phyloP scores from a whole-genome alignment of 768 basidiomycete species.

The Phlebiopsis flavidoalba region DNA sequence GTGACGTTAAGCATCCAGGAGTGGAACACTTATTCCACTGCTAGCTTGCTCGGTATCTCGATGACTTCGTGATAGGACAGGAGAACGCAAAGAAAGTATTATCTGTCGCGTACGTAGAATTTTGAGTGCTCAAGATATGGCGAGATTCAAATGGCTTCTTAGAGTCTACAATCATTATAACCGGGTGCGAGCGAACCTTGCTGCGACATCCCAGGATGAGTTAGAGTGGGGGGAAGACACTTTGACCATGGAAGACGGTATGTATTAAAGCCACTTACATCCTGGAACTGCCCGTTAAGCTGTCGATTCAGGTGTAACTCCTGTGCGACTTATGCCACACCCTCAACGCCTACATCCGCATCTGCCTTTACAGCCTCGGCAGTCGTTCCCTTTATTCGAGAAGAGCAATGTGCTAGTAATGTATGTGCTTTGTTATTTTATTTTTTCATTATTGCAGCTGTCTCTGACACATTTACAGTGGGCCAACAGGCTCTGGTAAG shows the following conservation, averaged over 20 bases:
- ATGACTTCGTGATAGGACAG: slow-evolving; percentile 89
- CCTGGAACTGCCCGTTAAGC: neutral
- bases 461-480: slow-evolving; percentile 34
- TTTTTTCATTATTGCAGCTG: neutral
- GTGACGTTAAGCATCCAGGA: neutral
- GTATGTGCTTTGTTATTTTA: slow-evolving; percentile 37
- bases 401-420: slow-evolving; percentile 95
- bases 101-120: slow-evolving; percentile 77
- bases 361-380: slow-evolving; percentile 34
- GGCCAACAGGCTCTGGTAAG: slow-evolving; percentile 81
- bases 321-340: slow-evolving; percentile 63
- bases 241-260: slow-evolving; percentile 23
- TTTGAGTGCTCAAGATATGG: neutral
- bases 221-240: slow-evolving; percentile 24
- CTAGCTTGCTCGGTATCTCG: slow-evolving; percentile 80
- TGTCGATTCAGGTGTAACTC: slow-evolving; percentile 39
- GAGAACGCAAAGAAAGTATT: slow-evolving; percentile 90
- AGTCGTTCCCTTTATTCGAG: slow-evolving; percentile 63
- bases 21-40: neutral
- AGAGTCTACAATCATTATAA: slow-evolving; percentile 97
- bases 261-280: slow-evolving; percentile 3
- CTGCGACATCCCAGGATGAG: slow-evolving; percentile 38
- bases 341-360: slow-evolving; percentile 30
- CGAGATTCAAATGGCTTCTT: slow-evolving; percentile 1
- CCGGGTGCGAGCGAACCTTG: slow-evolving; percentile 70